Conservation (phyloP, 176 grass and related monocot genomes). For the Bolboschoenus planiculmis region DNA sequence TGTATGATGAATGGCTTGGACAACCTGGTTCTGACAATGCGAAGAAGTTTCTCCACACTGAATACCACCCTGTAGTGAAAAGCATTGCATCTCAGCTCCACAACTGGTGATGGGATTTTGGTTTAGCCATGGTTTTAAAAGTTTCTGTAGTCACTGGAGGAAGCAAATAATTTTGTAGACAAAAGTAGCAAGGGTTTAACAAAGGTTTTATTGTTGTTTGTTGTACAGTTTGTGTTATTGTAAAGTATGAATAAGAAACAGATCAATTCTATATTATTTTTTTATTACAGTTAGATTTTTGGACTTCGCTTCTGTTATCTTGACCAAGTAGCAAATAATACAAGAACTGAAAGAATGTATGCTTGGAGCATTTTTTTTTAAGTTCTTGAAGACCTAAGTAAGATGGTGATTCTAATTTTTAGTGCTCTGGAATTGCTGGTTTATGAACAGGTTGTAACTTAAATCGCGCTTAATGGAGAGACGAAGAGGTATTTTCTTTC, state of each 20-base stretch:
- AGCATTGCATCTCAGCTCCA: slow-evolving; percentile 75
- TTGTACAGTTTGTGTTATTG: slow-evolving; percentile 14
- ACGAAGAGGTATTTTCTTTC: too few species aligned
- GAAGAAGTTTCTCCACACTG: slow-evolving; percentile 70
- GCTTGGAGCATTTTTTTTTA: not conserved
- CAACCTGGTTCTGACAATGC: slow-evolving; percentile 85
- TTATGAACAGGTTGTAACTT: too few species aligned
- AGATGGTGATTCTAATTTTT: not conserved
- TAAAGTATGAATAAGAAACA: slow-evolving; percentile 32
- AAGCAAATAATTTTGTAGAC: slow-evolving; percentile 50
- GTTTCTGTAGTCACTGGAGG: slow-evolving; percentile 5
- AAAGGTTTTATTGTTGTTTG: slow-evolving; percentile 28
- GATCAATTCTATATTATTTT: not conserved
- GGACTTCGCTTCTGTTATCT: not conserved
- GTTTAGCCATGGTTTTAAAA: not conserved
- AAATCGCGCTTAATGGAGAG: too few species aligned
- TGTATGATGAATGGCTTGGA: slow-evolving; percentile 84
- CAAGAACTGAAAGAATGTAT: not conserved
- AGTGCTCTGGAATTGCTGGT: too few species aligned
- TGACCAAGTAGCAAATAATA: not conserved
- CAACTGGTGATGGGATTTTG: slow-evolving; percentile 52
- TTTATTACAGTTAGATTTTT: not conserved
- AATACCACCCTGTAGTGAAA: slow-evolving; percentile 79
- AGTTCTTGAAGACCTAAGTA: not conserved
- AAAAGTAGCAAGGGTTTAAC: slow-evolving; percentile 25